phyloP scores from a whole-genome alignment of 345 rosid species.

The Gossypium anomalum region DNA sequence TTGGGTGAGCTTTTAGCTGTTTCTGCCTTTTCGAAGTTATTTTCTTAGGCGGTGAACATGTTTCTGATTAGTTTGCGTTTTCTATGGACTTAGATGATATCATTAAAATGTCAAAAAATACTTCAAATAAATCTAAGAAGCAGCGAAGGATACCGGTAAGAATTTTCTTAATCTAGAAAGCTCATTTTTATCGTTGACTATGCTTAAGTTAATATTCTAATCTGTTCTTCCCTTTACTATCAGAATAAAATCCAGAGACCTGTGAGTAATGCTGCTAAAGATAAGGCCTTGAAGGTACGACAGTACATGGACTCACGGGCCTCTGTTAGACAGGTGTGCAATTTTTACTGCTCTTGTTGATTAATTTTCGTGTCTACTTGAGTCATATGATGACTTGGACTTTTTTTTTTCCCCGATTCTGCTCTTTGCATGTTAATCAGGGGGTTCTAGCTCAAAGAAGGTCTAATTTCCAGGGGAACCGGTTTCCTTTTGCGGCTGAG shows the following conservation, averaged over 20 bases:
- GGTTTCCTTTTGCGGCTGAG: constrained; percentile 51
- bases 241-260: constrained; percentile 58
- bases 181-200: neutral
- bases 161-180: constrained; percentile 2
- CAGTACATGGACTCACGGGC: constrained; percentile 61
- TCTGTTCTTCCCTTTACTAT: neutral
- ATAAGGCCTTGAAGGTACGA: constrained; percentile 43
- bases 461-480: constrained; percentile 59
- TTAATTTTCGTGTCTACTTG: neutral
- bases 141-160: constrained; percentile 50
- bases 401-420: neutral
- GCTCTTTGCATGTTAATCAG: constrained; percentile 32
- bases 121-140: constrained; percentile 44
- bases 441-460: constrained; percentile 77
- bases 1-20: constrained; percentile 39
- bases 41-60: neutral
- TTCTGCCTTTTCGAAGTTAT: neutral
- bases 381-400: neutral
- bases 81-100: constrained; percentile 52
- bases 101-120: constrained; percentile 75
- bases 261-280: constrained; percentile 36
- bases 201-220: neutral
- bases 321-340: constrained; percentile 72
- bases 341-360: neutral
- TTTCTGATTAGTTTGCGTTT: constrained; percentile 6